Percentiles rank a stretch among this genome's conserved stretches.
Conservation (phyloP, 2,329 filamentous ascomycete species). For the Talaromyces rugulosus region DNA sequence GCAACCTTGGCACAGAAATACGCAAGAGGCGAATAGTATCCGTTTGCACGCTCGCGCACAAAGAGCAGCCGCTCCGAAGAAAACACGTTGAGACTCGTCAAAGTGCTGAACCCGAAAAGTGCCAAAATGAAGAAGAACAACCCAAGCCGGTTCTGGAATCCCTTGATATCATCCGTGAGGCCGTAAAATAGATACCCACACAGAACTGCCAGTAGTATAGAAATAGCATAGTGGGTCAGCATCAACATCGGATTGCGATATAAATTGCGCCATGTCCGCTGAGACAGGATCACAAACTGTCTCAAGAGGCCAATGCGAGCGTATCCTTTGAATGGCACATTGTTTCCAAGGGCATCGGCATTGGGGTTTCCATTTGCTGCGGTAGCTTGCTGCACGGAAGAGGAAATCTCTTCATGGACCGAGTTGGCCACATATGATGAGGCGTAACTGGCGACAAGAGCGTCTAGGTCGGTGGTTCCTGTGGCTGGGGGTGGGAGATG, state of each 20-base stretch:
- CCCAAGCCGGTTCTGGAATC: slow-evolving; percentile 95
- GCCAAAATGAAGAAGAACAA: slow-evolving; percentile 97
- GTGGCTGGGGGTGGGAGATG: slow-evolving; percentile 56
- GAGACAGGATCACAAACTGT: slow-evolving; percentile 86
- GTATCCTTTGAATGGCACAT: slow-evolving; percentile 61
- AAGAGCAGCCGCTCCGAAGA: slow-evolving; percentile 87
- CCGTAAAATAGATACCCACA: slow-evolving; percentile 96
- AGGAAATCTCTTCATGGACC: slow-evolving; percentile 73
- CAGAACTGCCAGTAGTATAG: slow-evolving; percentile 88
- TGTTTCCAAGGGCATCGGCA: slow-evolving; percentile 48
- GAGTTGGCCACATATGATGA: slow-evolving; percentile 71
- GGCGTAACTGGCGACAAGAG: slow-evolving; percentile 70
- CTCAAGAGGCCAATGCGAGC: slow-evolving; percentile 71
- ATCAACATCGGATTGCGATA: slow-evolving; percentile 98
- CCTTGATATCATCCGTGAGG: slow-evolving; percentile 89
- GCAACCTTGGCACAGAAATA: slow-evolving; percentile 96
- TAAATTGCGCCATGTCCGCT: slow-evolving; percentile 92
- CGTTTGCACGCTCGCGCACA: slow-evolving; percentile 88
- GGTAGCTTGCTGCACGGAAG: slow-evolving; percentile 61
- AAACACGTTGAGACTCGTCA: slow-evolving; percentile 92
- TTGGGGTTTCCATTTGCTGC: slow-evolving; percentile 64
- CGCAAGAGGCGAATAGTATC: slow-evolving; percentile 89
- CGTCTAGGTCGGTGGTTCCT: slow-evolving; percentile 72
- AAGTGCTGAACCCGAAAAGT: slow-evolving; percentile 91
- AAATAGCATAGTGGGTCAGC: slow-evolving; percentile 97